Conservation (phyloP, 2,329 filamentous ascomycete genomes). For the Claviceps pazoutovae region DNA sequence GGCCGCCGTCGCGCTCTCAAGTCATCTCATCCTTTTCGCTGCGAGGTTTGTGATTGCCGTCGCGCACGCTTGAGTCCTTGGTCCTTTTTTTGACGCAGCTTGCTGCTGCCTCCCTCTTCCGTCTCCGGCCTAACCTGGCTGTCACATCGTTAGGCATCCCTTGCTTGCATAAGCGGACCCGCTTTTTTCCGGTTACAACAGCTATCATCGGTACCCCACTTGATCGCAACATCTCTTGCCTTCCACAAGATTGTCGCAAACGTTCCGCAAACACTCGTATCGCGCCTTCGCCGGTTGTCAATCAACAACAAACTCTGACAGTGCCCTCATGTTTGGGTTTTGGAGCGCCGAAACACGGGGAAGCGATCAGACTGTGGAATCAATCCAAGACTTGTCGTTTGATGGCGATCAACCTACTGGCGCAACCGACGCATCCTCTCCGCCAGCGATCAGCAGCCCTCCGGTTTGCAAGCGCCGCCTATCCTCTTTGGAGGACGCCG, state of each 20-base stretch:
- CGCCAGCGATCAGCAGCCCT: not conserved
- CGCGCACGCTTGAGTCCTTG: not conserved
- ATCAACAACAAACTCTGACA: conserved; percentile 12
- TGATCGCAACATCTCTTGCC: not conserved
- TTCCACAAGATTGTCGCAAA: conserved; percentile 5
- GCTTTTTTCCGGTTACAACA: conserved; percentile 20
- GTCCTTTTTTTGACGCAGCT: conserved; percentile 3
- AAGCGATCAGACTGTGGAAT: conserved; percentile 36
- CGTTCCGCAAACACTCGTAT: conserved; percentile 4
- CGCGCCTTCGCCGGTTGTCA: conserved; percentile 7
- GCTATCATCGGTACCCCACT: conserved; percentile 7
- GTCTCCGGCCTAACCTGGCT: conserved; percentile 12
- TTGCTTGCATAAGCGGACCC: conserved; percentile 12
- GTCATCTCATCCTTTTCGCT: not conserved
- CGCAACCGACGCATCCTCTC: not conserved
- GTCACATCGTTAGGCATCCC: conserved; percentile 7
- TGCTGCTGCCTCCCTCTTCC: not conserved
- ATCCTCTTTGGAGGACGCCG: conserved; percentile 15
- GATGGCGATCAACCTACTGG: conserved; percentile 18
- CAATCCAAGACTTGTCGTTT: not conserved
- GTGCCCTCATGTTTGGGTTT: conserved; percentile 47
- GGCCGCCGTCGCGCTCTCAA: not conserved
- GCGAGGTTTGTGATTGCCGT: not conserved
- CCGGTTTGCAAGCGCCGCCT: conserved; percentile 26
- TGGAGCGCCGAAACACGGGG: conserved; percentile 45